These are phyloP conservation scores for Sclerotinia nivalis DNA, from an alignment of 2,329 filamentous ascomycete genomes.

Conservation along the genomic window DNA sequence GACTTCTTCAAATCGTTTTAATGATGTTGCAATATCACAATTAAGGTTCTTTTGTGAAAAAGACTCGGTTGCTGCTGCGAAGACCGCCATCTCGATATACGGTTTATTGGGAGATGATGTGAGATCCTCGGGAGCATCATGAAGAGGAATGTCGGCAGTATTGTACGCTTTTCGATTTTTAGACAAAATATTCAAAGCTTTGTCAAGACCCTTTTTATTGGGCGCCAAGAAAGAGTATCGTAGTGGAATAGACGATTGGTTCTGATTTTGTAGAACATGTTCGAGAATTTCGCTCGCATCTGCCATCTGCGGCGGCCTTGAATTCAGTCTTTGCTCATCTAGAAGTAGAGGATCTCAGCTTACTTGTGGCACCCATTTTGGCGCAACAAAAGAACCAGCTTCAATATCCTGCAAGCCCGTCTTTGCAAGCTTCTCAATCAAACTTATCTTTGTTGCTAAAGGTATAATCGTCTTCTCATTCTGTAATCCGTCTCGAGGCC, in stretches of 20 bases:
- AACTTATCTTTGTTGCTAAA: conserved; percentile 71
- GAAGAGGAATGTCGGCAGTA: conserved; percentile 47
- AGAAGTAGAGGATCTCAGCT: conserved; percentile 19
- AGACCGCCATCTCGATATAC: conserved; percentile 72
- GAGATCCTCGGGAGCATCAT: neutral
- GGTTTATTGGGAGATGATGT: conserved; percentile 41
- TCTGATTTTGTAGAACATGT: conserved; percentile 61
- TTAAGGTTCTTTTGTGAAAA: conserved; percentile 84
- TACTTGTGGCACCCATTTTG: conserved; percentile 83
- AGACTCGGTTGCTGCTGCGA: conserved; percentile 77
- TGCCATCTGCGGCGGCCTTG: conserved; percentile 61
- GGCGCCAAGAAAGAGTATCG: conserved; percentile 81
- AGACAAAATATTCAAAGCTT: conserved; percentile 57
- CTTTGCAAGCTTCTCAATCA: conserved; percentile 67
- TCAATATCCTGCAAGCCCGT: conserved; percentile 76
- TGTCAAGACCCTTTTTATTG: conserved; percentile 70
- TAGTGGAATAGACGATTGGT: conserved; percentile 56
- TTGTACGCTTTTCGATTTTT: conserved; percentile 54
- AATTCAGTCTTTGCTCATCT: conserved; percentile 11
- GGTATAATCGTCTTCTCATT: conserved; percentile 76
- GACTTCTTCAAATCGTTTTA: conserved; percentile 68
- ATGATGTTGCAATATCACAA: conserved; percentile 72
- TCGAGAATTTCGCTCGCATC: conserved; percentile 74
- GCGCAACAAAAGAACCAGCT: conserved; percentile 78
- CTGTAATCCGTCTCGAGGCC: conserved; percentile 82